phyloP scores from a whole-genome alignment of 2,329 filamentous ascomycete species.

The Colletotrichum truncatum region DNA sequence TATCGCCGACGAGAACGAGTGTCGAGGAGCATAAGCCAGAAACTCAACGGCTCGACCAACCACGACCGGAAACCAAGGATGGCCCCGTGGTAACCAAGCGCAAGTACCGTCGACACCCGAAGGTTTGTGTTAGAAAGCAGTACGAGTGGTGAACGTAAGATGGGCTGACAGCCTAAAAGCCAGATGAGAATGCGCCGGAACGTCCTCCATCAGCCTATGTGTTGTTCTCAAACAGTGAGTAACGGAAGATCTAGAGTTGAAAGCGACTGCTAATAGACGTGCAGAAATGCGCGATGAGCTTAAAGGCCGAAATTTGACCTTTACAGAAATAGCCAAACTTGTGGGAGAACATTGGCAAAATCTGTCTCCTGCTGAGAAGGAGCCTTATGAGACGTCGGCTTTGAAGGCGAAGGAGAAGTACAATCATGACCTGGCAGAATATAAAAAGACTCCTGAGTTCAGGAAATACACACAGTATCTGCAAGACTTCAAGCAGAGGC shows the following conservation, averaged over 20 bases:
- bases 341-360: constrained; percentile 87
- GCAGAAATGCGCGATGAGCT: constrained; percentile 80
- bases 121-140: constrained; percentile 57
- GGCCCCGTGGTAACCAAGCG: constrained; percentile 64
- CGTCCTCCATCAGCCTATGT: constrained; percentile 85
- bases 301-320: constrained; percentile 79
- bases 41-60: constrained; percentile 58
- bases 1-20: constrained; percentile 57
- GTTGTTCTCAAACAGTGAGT: constrained; percentile 84
- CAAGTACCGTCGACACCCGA: constrained; percentile 82
- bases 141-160: background rate
- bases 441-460: constrained; percentile 80
- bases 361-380: constrained; percentile 72
- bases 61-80: constrained; percentile 49
- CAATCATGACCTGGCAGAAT: constrained; percentile 75
- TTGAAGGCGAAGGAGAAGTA: constrained; percentile 80
- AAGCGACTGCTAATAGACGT: constrained; percentile 1
- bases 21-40: constrained; percentile 66
- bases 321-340: constrained; percentile 85
- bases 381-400: constrained; percentile 77
- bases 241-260: background rate
- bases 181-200: constrained; percentile 83
- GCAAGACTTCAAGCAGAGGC: constrained; percentile 80
- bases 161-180: constrained; percentile 48
- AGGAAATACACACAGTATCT: constrained; percentile 77